Evolutionary conservation across 1,139 yeast species (phyloP), one percentile per base, ranked within the genome.

Genomic region (Yamadazyma songkhlaensis): DNA sequence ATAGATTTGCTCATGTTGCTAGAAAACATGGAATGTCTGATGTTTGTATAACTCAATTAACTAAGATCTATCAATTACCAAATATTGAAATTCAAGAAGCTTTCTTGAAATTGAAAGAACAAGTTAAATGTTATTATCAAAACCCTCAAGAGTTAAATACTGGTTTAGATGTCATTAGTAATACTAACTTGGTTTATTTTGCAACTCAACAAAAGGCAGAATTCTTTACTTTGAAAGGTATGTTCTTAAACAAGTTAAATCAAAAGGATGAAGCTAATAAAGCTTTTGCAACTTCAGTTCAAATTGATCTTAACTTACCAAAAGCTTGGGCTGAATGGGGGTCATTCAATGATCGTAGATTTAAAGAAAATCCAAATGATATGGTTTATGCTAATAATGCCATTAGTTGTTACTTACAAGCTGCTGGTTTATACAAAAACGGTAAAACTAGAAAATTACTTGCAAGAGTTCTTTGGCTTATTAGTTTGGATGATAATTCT

Each of bases 311-410:
- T 50, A 88, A 89, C 51, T 65, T 92, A 39, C 96, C 98, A 2
- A 92, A 92, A 55, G 98, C 98, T 0, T 94, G 99, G 99, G 97
- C 97, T 2, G 97, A 94, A 59, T 94, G 98, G 98, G 99, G 98
- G 44, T 80, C 81, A 57, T 94, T 89, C 64, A 92, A 89, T 56
- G 98, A 94, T 50, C 79, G 84, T 33, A 71, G 96, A 35, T 83
- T 88, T 59, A 86, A 87, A 50, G 96, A 88, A 49, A 83, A 82
- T 47, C 92, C 95, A 1, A 78, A 72, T 36, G 95, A 88, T 52
- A 79, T 87, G 67, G 80, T 81, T 21, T 85, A 81, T 59, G 98
- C 97, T 10, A 84, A 89, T 47, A 89, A 90, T 58, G 97, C 99
- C 2, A 83, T 94, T 35, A 84, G 95, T 54, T 94, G 98, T 59